phyloP scores from a whole-genome alignment of 2,329 filamentous ascomycete genomes.

The Ceratocystis huliohia region DNA sequence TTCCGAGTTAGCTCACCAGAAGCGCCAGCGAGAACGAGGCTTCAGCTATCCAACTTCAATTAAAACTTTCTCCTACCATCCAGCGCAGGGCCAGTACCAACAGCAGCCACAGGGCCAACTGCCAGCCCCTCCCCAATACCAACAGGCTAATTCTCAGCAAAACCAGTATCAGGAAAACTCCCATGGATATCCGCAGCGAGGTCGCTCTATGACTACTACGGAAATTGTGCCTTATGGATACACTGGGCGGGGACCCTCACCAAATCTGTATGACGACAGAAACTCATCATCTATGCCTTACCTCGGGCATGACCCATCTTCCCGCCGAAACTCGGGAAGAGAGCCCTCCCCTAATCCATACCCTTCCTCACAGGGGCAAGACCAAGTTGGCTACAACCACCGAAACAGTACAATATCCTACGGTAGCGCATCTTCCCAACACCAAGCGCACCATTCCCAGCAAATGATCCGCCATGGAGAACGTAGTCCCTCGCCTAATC shows the following conservation, averaged over 20 bases:
- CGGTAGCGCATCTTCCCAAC: constrained; percentile 1
- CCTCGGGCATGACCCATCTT: constrained; percentile 6
- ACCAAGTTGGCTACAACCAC: constrained; percentile 10
- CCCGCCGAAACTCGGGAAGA: constrained; percentile 6
- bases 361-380: constrained; percentile 7
- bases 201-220: constrained; percentile 19
- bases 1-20: constrained; percentile 45
- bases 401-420: constrained; percentile 14
- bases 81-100: constrained; percentile 25
- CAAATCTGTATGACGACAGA: constrained; percentile 7
- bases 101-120: constrained; percentile 25
- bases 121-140: constrained; percentile 21
- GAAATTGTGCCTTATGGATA: constrained; percentile 20
- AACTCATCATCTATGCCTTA: constrained; percentile 2
- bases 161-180: neutral
- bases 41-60: constrained; percentile 32
- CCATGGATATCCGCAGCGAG: constrained; percentile 4
- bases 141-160: constrained; percentile 1
- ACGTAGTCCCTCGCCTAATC: constrained; percentile 5
- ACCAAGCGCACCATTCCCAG: neutral
- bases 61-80: constrained; percentile 24
- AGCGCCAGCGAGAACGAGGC: constrained; percentile 37
- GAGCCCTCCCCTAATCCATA: constrained; percentile 13
- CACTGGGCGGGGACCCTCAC: constrained; percentile 15
- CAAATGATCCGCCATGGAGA: constrained; percentile 17